Conservation (phyloP, 495 filamentous ascomycete genomes). For the Achaetomiella virescens region DNA sequence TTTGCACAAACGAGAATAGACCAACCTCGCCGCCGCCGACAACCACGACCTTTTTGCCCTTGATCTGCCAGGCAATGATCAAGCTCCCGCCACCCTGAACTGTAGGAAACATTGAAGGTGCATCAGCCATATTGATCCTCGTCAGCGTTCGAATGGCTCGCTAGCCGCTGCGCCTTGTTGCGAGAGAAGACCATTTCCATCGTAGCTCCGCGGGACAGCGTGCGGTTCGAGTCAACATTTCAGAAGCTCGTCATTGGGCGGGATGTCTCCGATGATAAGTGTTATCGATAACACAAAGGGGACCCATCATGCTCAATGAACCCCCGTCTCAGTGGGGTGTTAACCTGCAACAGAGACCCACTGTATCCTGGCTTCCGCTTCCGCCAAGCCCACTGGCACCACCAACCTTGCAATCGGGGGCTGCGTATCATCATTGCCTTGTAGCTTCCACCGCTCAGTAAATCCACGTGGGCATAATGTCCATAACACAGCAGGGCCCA, state of each 20-base stretch:
- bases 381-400: constrained; percentile 8
- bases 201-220: not conserved
- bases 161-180: too few species aligned
- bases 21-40: constrained; percentile 88
- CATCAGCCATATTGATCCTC: constrained; percentile 41
- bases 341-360: not conserved
- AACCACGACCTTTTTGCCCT: constrained; percentile 74
- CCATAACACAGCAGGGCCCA: not conserved
- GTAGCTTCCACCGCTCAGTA: not conserved
- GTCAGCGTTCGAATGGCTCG: not conserved
- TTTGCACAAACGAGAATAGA: constrained; percentile 9
- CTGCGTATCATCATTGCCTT: not conserved
- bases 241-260: constrained; percentile 1
- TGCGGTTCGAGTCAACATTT: not conserved
- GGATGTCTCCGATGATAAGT: not conserved
- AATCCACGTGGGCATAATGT: not conserved
- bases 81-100: constrained; percentile 86
- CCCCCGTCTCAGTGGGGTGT: too few species aligned
- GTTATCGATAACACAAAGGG: not conserved
- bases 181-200: not conserved
- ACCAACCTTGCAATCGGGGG: not conserved
- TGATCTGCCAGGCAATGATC: constrained; percentile 91
- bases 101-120: constrained; percentile 54
- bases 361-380: not conserved
- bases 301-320: too few species aligned